Base-by-base conservation (phyloP, 1,139 yeast genomes). In the Hanseniaspora sp. region DNA sequence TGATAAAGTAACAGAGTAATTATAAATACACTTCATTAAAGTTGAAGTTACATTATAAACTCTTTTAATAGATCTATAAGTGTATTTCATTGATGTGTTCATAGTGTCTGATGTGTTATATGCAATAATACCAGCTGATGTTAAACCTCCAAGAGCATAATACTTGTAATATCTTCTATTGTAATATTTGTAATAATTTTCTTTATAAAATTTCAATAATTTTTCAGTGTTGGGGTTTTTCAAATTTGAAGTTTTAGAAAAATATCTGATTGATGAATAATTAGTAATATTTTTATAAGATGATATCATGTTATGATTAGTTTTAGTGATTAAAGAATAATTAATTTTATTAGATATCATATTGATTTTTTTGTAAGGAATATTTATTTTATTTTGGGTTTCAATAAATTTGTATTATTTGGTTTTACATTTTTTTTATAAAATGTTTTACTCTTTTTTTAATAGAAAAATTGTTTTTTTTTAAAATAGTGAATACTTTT, bases 21-120 rank as follows among this genome's bases (percentile, higher is more conserved):
- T 69, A 54, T 73, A 71, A 62, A 84, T 79, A 64, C 92, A 84
- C 58, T 79, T 70, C 13, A 73, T 58, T 2, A 86, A 80, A 4
- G 92, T 88, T 8, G 74, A 67, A 0, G 82, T 70, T 1, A 83
- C 92, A 8, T 82, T 80, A 4, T 80, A 75, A 0, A 80, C 78
- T 57, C 95, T 72, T 56, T 77, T 77, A 1, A 72, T 62, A 0
- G 83, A 75, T 35, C 74, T 53, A 39, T 58, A 61, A 0, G 67
- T 54, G 57, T 71, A 72, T 34, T 61, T 65, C 0, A 65, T 40
- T 1, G 68, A 64, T 30, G 67, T 67, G 49, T 70, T 71, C n/a
- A 71, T 65, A 1, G 67, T 62, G 15, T 71, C 75, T 53, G 71
- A 71, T 0, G 72, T 65, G 17, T 63, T 59, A 54, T 70, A 74